Conservation (phyloP, 1,139 yeast genomes). For the Suhomyces bribrorum region DNA sequence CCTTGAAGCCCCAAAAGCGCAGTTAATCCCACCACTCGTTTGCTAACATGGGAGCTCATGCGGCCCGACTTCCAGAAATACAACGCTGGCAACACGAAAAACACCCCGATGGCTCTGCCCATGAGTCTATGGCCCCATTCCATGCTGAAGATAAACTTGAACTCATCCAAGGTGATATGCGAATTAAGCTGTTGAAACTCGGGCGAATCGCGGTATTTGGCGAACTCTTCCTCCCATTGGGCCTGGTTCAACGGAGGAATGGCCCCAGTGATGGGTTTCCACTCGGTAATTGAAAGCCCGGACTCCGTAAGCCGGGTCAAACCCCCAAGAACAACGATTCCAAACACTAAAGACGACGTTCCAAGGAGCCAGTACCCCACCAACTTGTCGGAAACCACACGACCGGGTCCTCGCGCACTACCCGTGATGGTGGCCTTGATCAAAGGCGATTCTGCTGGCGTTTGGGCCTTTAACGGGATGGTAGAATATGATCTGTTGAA, state of each 20-base stretch:
- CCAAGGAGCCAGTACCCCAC: slow-evolving; percentile 92
- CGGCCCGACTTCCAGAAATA: slow-evolving; percentile 71
- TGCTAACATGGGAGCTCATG: slow-evolving; percentile 70
- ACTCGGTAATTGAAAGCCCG: slow-evolving; percentile 94
- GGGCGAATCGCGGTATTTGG: slow-evolving; percentile 80
- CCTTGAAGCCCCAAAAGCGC: slow-evolving; percentile 89
- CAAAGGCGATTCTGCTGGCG: slow-evolving; percentile 1
- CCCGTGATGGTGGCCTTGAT: slow-evolving; percentile 5
- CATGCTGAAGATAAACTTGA: slow-evolving; percentile 92
- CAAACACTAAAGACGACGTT: slow-evolving; percentile 89
- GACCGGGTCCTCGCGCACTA: slow-evolving; percentile 10
- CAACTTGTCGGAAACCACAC: slow-evolving; percentile 40
- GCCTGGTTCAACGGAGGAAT: slow-evolving; percentile 78
- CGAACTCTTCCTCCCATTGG: slow-evolving; percentile 87
- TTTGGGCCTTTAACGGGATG: slow-evolving; percentile 3
- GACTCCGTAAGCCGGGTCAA: slow-evolving; percentile 93
- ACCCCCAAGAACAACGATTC: slow-evolving; percentile 96
- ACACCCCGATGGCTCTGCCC: slow-evolving; percentile 87
- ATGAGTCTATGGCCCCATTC: slow-evolving; percentile 96
- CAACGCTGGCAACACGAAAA: slow-evolving; percentile 80
- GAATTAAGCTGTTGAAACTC: slow-evolving; percentile 89
- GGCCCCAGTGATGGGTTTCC: slow-evolving; percentile 97
- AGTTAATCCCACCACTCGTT: slow-evolving; percentile 69
- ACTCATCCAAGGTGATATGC: slow-evolving; percentile 87
- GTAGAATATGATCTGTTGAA: slow-evolving; percentile 16